A percentile compares a stretch with the other conserved stretches of the same genome.
These are phyloP conservation scores for Avicennia marina DNA, from an alignment of 257 asterid species.

Conservation along the genomic window DNA sequence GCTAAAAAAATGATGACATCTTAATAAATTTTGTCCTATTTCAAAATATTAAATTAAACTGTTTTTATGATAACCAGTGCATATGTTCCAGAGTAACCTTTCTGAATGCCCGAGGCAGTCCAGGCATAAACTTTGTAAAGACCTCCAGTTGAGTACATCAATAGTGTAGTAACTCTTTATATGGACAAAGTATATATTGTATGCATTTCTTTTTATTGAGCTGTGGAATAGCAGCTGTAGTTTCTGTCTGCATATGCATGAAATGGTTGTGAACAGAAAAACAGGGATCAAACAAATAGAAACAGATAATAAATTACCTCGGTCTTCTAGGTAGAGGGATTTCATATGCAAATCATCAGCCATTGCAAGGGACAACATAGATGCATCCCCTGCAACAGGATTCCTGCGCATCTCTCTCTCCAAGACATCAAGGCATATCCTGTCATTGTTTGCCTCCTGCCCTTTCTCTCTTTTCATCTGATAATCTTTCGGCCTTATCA, in stretches of 20 bases:
- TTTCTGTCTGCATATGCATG: neutral
- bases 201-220: neutral
- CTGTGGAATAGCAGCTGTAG: neutral
- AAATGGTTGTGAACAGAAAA: neutral
- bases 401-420: constrained; percentile 70
- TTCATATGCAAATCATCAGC: constrained; percentile 57
- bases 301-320: constrained; percentile 43
- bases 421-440: constrained; percentile 63
- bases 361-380: constrained; percentile 32
- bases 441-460: constrained; percentile 53
- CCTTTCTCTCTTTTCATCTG: constrained; percentile 54
- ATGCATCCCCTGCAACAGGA: constrained; percentile 33
- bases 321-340: constrained; percentile 56
- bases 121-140: too few relatives aligned
- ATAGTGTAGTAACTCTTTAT: neutral
- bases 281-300: neutral
- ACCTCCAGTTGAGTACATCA: neutral
- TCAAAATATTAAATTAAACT: too few relatives aligned
- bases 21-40: too few relatives aligned
- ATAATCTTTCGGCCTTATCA: constrained; percentile 65
- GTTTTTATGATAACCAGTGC: too few relatives aligned
- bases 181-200: too few relatives aligned
- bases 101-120: too few relatives aligned
- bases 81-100: too few relatives aligned
- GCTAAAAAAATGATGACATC: neutral